Percentiles rank a stretch among this genome's conserved stretches.
These are phyloP conservation scores for Erodium trifolium DNA, from an alignment of 441 rosid species.

Conservation along the genomic window DNA sequence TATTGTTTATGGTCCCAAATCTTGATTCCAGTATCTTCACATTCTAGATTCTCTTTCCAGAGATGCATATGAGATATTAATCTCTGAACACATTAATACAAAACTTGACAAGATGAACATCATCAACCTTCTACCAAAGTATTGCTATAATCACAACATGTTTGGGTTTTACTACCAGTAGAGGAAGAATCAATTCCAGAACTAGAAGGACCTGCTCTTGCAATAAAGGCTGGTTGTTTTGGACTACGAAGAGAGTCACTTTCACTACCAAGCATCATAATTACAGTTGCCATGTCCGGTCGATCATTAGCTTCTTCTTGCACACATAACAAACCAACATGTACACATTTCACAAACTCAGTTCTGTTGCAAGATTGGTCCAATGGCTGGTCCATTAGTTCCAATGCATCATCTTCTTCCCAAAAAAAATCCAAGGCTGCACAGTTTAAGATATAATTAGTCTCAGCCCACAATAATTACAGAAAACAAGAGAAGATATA, in stretches of 20 bases:
- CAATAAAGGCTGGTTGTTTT: conserved; percentile 41
- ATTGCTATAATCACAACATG: neutral
- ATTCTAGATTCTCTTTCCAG: too few species aligned
- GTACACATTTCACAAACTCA: conserved; percentile 36
- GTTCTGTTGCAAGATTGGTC: conserved; percentile 20
- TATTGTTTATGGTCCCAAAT: too few species aligned
- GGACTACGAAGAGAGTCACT: conserved; percentile 38
- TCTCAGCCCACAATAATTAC: neutral
- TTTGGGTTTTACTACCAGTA: neutral
- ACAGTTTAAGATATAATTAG: neutral
- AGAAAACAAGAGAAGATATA: neutral
- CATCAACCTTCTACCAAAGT: neutral
- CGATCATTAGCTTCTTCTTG: conserved; percentile 58
- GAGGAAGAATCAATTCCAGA: conserved; percentile 32
- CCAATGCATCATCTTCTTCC: conserved; percentile 32
- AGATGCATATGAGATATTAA: too few species aligned
- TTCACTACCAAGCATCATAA: conserved; percentile 41
- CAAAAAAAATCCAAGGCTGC: conserved; percentile 56
- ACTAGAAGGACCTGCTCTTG: conserved; percentile 25
- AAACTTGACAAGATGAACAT: neutral
- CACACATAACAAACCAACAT: conserved; percentile 43
- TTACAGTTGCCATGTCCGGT: conserved; percentile 43
- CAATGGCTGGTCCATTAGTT: conserved; percentile 33
- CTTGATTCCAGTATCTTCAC: too few species aligned
- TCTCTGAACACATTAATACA: neutral